phyloP scores from a whole-genome alignment of 441 rosid genomes.

The Populus hybrid region DNA sequence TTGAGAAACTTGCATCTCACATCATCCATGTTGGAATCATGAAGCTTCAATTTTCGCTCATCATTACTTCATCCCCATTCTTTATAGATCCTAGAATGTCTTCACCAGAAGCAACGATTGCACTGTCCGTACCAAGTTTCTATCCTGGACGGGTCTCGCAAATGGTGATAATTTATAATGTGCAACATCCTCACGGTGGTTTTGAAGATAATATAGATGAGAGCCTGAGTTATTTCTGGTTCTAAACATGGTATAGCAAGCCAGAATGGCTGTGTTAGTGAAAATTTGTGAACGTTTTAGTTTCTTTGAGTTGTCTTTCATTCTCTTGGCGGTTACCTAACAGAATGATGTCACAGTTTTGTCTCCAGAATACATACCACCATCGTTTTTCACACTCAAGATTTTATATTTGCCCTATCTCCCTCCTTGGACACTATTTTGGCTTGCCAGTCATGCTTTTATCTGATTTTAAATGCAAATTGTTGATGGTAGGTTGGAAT shows the following conservation, averaged over 20 bases:
- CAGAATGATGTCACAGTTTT: too few species aligned
- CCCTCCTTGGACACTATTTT: background rate
- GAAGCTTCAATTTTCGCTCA: conserved; percentile 2
- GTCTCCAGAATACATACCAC: background rate
- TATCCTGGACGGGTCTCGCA: background rate
- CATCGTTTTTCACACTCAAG: background rate
- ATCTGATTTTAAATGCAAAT: background rate
- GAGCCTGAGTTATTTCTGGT: background rate
- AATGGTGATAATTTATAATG: background rate
- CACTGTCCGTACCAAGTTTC: background rate
- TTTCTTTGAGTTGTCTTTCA: too few species aligned
- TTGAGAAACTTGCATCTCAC: conserved; percentile 29
- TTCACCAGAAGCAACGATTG: background rate
- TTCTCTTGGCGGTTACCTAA: too few species aligned
- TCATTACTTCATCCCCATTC: background rate
- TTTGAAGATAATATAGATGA: background rate
- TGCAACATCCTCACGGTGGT: background rate
- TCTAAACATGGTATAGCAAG: background rate
- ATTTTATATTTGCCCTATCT: too few species aligned
- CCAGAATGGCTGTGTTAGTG: background rate
- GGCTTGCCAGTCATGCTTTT: background rate
- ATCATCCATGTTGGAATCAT: conserved; percentile 22
- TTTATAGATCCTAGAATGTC: background rate
- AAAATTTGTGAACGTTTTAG: too few species aligned
- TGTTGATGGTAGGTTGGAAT: background rate